Percentiles rank a stretch among this genome's conserved stretches.
These are phyloP conservation scores for Agrocybe chaxingu DNA, from an alignment of 768 basidiomycete species.

Conservation along the genomic window DNA sequence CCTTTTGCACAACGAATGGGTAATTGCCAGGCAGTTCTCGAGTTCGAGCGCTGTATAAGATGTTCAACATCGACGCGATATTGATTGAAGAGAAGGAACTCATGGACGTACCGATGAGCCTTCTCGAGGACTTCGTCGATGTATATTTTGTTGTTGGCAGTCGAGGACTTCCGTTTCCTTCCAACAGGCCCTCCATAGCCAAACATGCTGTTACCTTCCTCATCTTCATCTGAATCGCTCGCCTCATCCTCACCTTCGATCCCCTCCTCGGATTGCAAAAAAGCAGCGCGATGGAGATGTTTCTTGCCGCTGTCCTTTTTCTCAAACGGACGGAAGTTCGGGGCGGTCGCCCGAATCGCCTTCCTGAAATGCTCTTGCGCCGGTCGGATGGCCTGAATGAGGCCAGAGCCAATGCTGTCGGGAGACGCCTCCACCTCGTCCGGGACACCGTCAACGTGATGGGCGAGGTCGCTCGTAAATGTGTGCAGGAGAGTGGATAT, in stretches of 20 bases:
- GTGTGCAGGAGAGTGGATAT: constrained; percentile 43
- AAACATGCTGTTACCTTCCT: too few species aligned
- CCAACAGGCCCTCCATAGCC: too few species aligned
- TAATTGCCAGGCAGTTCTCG: constrained; percentile 68
- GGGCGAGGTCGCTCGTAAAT: constrained; percentile 44
- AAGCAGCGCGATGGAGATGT: constrained; percentile 13
- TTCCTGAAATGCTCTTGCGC: constrained; percentile 43
- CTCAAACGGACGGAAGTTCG: constrained; percentile 53
- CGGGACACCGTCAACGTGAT: constrained; percentile 51
- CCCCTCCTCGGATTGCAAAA: constrained; percentile 18
- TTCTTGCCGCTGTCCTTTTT: constrained; percentile 8
- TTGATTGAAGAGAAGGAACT: neutral
- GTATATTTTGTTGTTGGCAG: constrained; percentile 28
- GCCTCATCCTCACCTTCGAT: constrained; percentile 17
- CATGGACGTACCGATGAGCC: constrained; percentile 41
- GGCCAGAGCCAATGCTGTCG: constrained; percentile 26
- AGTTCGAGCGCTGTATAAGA: constrained; percentile 51
- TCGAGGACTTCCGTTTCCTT: neutral
- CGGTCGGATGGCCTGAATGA: constrained; percentile 55
- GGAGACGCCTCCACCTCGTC: constrained; percentile 23
- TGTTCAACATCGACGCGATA: neutral
- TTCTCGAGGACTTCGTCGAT: constrained; percentile 49
- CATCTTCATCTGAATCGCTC: constrained; percentile 10
- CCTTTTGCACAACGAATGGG: constrained; percentile 57
- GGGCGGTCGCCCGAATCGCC: constrained; percentile 50